These are phyloP conservation scores for Talaromyces wortmannii DNA, from an alignment of 495 filamentous ascomycete species.

Conservation along the genomic window DNA sequence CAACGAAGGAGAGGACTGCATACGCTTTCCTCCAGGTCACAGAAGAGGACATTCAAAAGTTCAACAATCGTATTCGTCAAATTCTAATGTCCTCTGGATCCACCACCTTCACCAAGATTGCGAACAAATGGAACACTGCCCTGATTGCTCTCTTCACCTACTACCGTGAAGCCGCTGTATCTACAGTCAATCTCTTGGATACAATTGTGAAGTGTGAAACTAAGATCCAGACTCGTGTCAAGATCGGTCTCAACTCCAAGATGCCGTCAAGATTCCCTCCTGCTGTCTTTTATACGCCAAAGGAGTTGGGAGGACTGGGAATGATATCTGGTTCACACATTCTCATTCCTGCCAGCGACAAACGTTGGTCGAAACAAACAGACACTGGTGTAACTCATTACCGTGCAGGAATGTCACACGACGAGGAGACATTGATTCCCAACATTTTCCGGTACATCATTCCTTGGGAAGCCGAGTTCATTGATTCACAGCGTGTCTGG, in stretches of 20 bases:
- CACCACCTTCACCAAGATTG: slow-evolving; percentile 99
- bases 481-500: slow-evolving; percentile 98
- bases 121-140: slow-evolving; percentile 99
- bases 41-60: slow-evolving; percentile 97
- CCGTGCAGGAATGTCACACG: slow-evolving; percentile 96
- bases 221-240: slow-evolving; percentile 98
- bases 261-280: slow-evolving; percentile 99
- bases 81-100: slow-evolving; percentile 99
- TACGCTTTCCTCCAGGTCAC: slow-evolving; percentile 98
- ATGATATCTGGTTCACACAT: slow-evolving; percentile 99
- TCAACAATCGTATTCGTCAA: slow-evolving; percentile 98
- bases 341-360: slow-evolving; percentile 94
- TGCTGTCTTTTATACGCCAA: slow-evolving; percentile 98
- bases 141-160: slow-evolving; percentile 99
- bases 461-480: slow-evolving; percentile 98
- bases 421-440: slow-evolving; percentile 95
- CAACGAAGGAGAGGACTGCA: slow-evolving; percentile 92
- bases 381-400: slow-evolving; percentile 97
- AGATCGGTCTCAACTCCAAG: slow-evolving; percentile 98
- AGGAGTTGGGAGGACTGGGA: slow-evolving; percentile 94
- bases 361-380: slow-evolving; percentile 97
- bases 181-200: slow-evolving; percentile 89
- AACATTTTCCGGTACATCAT: slow-evolving; percentile 99
- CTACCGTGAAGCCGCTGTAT: slow-evolving; percentile 97
- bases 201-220: slow-evolving; percentile 99